Base-by-base conservation (phyloP, 106 monocot species). In the Xerophyta viscosa region DNA sequence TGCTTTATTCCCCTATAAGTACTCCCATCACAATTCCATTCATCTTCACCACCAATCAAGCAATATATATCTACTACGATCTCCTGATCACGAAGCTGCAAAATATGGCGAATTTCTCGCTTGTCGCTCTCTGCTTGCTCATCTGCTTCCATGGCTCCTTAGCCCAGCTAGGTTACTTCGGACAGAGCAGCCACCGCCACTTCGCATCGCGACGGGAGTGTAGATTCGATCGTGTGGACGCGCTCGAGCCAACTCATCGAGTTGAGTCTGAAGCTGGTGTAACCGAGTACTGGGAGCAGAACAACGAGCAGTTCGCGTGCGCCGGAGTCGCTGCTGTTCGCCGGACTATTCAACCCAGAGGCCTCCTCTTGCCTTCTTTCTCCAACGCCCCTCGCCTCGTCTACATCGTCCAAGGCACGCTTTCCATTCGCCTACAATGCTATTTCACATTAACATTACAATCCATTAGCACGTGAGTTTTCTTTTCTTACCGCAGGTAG, bases 301-400 rank as follows among this genome's bases (percentile, higher is more conserved):
- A 29, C 29, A 50, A 41, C 24, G 63, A 56, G 22, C 64, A 65
- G 41, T 56, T 71, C 18, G 4, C 26, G 26, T 71, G 71, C n/a
- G 63, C 71, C 22, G 69, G 69, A n/a, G 69, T 70, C 1, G 30
- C 44, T 15, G 62, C 54, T 15, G 5, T 9, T n/a, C 68, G 60
- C 60, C 52, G 31, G 8, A 44, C 37, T 22, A 45, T 69, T 11
- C 29, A 52, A 42, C 59, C 52, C 1, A 52, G 43, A 37, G 68
- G 68, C 41, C 60, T 63, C 8, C 47, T 62, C 46, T 29, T 71
- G 20, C 71, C 62, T 24, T 39, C 25, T 20, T 71, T 29, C 63
- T 49, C 62, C 39, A 71, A 63, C 53, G 56, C 71, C n/a, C 63
- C 44, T 21, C 48, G 39, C 20, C 57, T 71, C 24, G 56, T 71